These are phyloP conservation scores for Lactifluus pinguis DNA, from an alignment of 768 basidiomycete genomes.

Conservation along the genomic window DNA sequence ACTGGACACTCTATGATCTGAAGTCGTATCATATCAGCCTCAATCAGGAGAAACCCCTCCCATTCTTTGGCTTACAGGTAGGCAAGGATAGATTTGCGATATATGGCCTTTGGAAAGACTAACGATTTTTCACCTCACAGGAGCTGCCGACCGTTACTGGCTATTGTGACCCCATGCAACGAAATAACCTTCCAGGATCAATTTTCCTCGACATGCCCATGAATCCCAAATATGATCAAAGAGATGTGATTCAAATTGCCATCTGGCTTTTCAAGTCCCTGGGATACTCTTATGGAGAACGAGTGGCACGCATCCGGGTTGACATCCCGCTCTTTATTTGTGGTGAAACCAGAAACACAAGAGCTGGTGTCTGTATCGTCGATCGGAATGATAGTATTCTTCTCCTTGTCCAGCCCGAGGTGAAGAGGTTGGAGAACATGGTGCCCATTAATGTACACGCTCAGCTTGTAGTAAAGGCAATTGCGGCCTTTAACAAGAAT, in stretches of 20 bases:
- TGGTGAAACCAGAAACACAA: neutral
- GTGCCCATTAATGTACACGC: neutral
- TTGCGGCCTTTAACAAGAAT: neutral
- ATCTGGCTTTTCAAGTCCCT: too few species aligned
- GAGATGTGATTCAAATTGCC: too few species aligned
- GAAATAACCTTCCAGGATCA: neutral
- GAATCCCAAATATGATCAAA: too few species aligned
- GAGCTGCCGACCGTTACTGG: too few species aligned
- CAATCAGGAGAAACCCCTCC: neutral
- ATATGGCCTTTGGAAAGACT: neutral
- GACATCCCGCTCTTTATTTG: too few species aligned
- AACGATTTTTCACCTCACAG: neutral
- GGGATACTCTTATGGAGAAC: neutral
- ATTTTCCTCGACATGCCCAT: neutral
- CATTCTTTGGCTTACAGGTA: neutral
- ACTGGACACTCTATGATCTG: too few species aligned
- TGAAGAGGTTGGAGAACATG: neutral
- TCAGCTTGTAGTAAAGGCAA: neutral
- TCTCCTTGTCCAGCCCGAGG: constrained; percentile 7
- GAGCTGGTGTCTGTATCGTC: neutral
- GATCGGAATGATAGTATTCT: constrained; percentile 2
- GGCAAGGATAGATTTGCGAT: neutral
- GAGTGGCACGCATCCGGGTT: neutral
- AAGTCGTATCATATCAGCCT: neutral
- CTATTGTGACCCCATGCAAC: neutral